Conservation (phyloP, 441 rosid species). For the Metrosideros polymorpha region DNA sequence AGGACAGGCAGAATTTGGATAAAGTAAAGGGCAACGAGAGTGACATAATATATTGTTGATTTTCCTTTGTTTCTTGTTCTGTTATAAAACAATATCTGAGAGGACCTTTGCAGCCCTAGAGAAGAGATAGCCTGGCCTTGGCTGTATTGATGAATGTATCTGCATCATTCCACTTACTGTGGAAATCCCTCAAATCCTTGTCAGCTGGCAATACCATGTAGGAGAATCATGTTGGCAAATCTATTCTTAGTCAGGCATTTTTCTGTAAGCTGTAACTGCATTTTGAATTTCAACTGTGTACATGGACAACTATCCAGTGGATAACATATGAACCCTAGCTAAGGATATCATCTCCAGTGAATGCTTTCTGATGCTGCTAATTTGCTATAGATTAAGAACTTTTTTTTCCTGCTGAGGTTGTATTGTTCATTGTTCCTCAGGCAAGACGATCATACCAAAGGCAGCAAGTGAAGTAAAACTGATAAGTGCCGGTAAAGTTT, state of each 20-base stretch:
- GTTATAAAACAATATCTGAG: not conserved
- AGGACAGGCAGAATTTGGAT: not conserved
- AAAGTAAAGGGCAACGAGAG: not conserved
- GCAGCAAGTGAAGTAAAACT: conserved; percentile 75
- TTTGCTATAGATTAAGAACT: not conserved
- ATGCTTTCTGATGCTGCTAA: not conserved
- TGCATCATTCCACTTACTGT: not conserved
- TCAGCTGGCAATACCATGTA: not conserved
- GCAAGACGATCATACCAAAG: conserved; percentile 69
- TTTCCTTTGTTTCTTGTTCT: not conserved
- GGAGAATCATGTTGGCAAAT: not conserved
- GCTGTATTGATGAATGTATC: not conserved
- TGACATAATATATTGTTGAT: not conserved
- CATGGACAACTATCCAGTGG: not conserved
- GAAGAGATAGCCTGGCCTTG: not conserved
- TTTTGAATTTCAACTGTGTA: not conserved
- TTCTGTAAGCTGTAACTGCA: not conserved
- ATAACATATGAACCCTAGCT: not conserved
- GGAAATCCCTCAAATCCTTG: not conserved
- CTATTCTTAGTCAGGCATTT: not conserved
- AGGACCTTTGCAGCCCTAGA: not conserved
- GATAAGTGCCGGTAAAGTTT: conserved; percentile 75
- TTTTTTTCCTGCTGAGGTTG: not conserved
- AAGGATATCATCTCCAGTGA: not conserved
- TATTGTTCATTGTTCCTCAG: conserved; percentile 18